Percentiles rank a stretch among this genome's conserved stretches.
Evolutionary conservation across 2,329 filamentous ascomycete species (phyloP).

Genomic region (Fusarium newnesense): DNA sequence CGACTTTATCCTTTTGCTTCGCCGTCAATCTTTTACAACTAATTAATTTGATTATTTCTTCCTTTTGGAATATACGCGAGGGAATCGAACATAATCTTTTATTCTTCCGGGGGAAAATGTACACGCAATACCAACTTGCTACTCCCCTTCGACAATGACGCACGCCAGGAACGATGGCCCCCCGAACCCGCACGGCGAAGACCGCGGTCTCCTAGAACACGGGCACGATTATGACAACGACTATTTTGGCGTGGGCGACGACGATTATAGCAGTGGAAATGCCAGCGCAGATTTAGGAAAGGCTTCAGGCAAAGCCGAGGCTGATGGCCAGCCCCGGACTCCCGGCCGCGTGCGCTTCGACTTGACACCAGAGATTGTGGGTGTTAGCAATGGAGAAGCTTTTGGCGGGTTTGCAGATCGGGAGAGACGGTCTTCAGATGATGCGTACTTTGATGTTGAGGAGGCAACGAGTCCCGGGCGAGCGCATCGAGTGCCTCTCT

Average conservation of each 20-base stretch:
- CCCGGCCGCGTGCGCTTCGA: slow-evolving; percentile 82
- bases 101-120: slow-evolving; percentile 37
- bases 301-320: slow-evolving; percentile 27
- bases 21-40: slow-evolving; percentile 21
- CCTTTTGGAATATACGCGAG: not conserved
- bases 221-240: slow-evolving; percentile 40
- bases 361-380: slow-evolving; percentile 59
- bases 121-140: slow-evolving; percentile 38
- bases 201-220: slow-evolving; percentile 45
- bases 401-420: slow-evolving; percentile 25
- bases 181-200: slow-evolving; percentile 47
- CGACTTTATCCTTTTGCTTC: slow-evolving; percentile 16
- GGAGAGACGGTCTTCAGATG: slow-evolving; percentile 41
- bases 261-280: slow-evolving; percentile 25
- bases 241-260: slow-evolving; percentile 42
- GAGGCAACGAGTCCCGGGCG: slow-evolving; percentile 59
- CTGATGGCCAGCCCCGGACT: slow-evolving; percentile 50
- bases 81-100: slow-evolving; percentile 1
- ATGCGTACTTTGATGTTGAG: slow-evolving; percentile 60
- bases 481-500: slow-evolving; percentile 72
- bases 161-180: slow-evolving; percentile 46
- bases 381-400: slow-evolving; percentile 38
- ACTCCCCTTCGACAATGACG: slow-evolving; percentile 46
- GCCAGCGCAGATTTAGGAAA: slow-evolving; percentile 30
- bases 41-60: not conserved